These are phyloP conservation scores for Phialophora chinensis DNA, from an alignment of 2,329 filamentous ascomycete species.

Conservation along the genomic window DNA sequence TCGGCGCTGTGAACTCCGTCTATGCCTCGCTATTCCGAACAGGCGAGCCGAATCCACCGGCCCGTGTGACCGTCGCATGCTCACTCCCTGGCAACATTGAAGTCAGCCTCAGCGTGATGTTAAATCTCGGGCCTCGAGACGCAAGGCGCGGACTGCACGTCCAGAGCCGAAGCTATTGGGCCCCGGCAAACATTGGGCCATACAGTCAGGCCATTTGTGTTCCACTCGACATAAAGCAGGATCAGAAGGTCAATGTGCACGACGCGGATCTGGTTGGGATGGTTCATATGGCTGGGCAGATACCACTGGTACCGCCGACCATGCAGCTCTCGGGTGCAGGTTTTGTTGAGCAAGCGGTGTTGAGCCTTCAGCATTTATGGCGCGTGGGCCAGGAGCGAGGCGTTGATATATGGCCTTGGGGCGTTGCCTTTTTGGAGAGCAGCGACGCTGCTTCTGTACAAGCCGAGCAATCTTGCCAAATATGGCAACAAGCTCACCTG, in stretches of 20 bases:
- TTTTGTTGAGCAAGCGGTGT: slow-evolving; percentile 65
- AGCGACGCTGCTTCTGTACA: slow-evolving; percentile 38
- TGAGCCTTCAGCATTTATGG: slow-evolving; percentile 89
- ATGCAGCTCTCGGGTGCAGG: slow-evolving; percentile 63
- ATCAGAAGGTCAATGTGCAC: slow-evolving; percentile 40
- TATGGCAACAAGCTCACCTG: slow-evolving; percentile 54
- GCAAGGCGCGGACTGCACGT: slow-evolving; percentile 73
- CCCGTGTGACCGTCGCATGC: slow-evolving; percentile 79
- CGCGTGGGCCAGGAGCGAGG: slow-evolving; percentile 75
- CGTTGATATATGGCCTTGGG: slow-evolving; percentile 76
- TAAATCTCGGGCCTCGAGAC: slow-evolving; percentile 47
- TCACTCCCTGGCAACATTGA: slow-evolving; percentile 65
- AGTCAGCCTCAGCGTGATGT: slow-evolving; percentile 64
- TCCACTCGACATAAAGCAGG: slow-evolving; percentile 42
- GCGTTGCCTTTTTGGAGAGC: slow-evolving; percentile 72
- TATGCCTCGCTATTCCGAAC: slow-evolving; percentile 74
- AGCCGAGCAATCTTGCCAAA: slow-evolving; percentile 48
- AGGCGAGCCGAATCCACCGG: slow-evolving; percentile 76
- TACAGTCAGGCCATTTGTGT: slow-evolving; percentile 86
- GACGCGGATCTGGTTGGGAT: slow-evolving; percentile 41
- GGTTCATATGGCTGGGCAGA: slow-evolving; percentile 84
- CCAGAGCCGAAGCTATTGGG: slow-evolving; percentile 94
- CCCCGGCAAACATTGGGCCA: slow-evolving; percentile 94
- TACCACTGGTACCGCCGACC: slow-evolving; percentile 79
- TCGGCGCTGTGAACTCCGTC: slow-evolving; percentile 72